Evolutionary conservation across 2,329 filamentous ascomycete genomes (phyloP).

Genomic region (Aspergillus floridensis): DNA sequence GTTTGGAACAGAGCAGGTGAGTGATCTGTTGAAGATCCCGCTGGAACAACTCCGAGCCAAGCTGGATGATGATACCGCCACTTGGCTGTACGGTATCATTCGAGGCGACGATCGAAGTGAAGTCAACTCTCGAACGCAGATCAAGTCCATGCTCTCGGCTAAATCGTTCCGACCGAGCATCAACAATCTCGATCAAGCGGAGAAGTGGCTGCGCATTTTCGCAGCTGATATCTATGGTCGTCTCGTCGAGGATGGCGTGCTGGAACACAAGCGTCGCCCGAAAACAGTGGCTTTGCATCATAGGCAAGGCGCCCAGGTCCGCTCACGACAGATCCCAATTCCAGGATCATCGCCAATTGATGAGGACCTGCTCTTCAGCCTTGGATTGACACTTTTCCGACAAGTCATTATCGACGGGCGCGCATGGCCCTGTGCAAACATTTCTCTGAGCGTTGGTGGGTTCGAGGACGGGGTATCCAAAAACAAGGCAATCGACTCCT

Average conservation of each 20-base stretch:
- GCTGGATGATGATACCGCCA: slow-evolving; percentile 78
- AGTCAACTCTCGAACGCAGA: slow-evolving; percentile 85
- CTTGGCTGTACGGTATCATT: slow-evolving; percentile 81
- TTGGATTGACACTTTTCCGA: slow-evolving; percentile 71
- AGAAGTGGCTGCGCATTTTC: slow-evolving; percentile 87
- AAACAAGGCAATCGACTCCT: slow-evolving; percentile 81
- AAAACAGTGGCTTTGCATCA: slow-evolving; percentile 84
- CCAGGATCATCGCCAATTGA: slow-evolving; percentile 71
- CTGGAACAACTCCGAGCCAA: slow-evolving; percentile 73
- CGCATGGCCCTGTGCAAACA: slow-evolving; percentile 87
- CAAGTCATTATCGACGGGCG: slow-evolving; percentile 75
- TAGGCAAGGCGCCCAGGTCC: slow-evolving; percentile 68
- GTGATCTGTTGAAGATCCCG: slow-evolving; percentile 69
- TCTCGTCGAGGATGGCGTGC: slow-evolving; percentile 82
- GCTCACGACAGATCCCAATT: slow-evolving; percentile 73
- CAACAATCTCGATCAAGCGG: slow-evolving; percentile 71
- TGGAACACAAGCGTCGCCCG: slow-evolving; percentile 82
- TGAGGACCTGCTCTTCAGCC: slow-evolving; percentile 68
- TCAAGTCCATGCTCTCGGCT: slow-evolving; percentile 95
- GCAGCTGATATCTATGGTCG: slow-evolving; percentile 85
- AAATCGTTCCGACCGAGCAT: slow-evolving; percentile 91
- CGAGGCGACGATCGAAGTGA: slow-evolving; percentile 84
- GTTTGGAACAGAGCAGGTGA: slow-evolving; percentile 77
- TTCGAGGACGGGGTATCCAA: slow-evolving; percentile 84
- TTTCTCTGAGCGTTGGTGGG: slow-evolving; percentile 83